Percentiles rank a stretch among this genome's conserved stretches.
phyloP scores from a whole-genome alignment of 768 basidiomycete genomes.

The Naganishia randhawae region DNA sequence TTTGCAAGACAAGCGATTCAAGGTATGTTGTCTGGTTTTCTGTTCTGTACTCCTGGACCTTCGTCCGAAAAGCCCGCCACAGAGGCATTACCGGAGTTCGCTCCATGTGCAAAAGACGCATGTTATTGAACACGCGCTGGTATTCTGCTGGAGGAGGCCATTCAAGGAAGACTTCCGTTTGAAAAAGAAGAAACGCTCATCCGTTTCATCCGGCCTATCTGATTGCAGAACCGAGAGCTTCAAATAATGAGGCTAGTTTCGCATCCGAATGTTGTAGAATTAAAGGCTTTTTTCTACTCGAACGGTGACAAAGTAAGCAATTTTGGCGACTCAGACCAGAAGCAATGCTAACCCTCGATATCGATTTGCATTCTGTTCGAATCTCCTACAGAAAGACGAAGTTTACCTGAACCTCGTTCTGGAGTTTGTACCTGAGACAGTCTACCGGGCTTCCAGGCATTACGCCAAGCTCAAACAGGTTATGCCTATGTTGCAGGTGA shows the following conservation, averaged over 20 bases:
- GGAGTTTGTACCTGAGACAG: constrained; percentile 99
- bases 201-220: background rate
- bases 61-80: background rate
- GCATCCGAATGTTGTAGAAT: constrained; percentile 96
- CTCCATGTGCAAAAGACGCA: no score
- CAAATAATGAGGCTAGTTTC: constrained; percentile 97
- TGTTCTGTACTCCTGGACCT: no score
- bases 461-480: constrained; percentile 99
- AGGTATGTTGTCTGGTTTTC: constrained; percentile 61
- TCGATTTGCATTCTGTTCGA: background rate
- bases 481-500: constrained; percentile 99
- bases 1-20: constrained; percentile 99
- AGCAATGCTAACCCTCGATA: background rate
- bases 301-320: constrained; percentile 90
- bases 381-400: constrained; percentile 82
- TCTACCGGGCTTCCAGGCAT: constrained; percentile 96
- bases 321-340: background rate
- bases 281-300: constrained; percentile 97
- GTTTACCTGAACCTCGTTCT: constrained; percentile 98
- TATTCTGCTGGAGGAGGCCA: no score
- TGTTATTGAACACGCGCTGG: no score
- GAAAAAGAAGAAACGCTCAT: background rate
- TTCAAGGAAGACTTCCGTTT: background rate
- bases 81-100: no score
- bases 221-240: constrained; percentile 90